phyloP scores from a whole-genome alignment of 1,284 basidiomycete genomes.

The Xerocomus amazonicus region DNA sequence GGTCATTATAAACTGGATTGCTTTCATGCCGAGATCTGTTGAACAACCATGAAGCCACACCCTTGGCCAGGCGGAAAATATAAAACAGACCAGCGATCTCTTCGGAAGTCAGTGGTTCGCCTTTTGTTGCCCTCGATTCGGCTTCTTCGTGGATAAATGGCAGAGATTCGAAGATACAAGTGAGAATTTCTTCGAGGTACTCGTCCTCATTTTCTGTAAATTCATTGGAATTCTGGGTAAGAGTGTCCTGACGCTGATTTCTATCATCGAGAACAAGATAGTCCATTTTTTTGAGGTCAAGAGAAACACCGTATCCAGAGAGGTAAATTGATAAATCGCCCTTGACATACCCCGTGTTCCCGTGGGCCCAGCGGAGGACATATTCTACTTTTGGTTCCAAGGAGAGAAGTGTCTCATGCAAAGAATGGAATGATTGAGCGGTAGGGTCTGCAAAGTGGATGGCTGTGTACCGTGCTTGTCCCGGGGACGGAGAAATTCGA shows the following conservation, averaged over 20 bases:
- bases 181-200: slow-evolving; percentile 24
- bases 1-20: slow-evolving; percentile 67
- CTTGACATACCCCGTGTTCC: slow-evolving; percentile 34
- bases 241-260: slow-evolving; percentile 17
- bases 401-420: slow-evolving; percentile 63
- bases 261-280: slow-evolving; percentile 93
- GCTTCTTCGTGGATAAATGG: slow-evolving; percentile 47
- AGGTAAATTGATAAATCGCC: slow-evolving; percentile 45
- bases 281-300: slow-evolving; percentile 97
- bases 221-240: slow-evolving; percentile 2
- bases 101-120: slow-evolving; percentile 52
- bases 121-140: slow-evolving; percentile 42
- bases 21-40: slow-evolving; percentile 68
- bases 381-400: slow-evolving; percentile 59
- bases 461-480: slow-evolving; percentile 53
- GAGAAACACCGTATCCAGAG: slow-evolving; percentile 86
- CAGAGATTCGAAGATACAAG: slow-evolving; percentile 49
- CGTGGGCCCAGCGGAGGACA: slow-evolving; percentile 53
- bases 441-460: slow-evolving; percentile 69
- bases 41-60: slow-evolving; percentile 2
- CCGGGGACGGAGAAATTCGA: slow-evolving; percentile 42
- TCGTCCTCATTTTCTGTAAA: slow-evolving; percentile 12
- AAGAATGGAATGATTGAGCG: slow-evolving; percentile 57
- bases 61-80: background rate
- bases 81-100: slow-evolving; percentile 53